Evolutionary conservation across 495 filamentous ascomycete species (phyloP), one percentile per base, ranked within the genome.

Genomic region (Annulohypoxylon nitens): DNA sequence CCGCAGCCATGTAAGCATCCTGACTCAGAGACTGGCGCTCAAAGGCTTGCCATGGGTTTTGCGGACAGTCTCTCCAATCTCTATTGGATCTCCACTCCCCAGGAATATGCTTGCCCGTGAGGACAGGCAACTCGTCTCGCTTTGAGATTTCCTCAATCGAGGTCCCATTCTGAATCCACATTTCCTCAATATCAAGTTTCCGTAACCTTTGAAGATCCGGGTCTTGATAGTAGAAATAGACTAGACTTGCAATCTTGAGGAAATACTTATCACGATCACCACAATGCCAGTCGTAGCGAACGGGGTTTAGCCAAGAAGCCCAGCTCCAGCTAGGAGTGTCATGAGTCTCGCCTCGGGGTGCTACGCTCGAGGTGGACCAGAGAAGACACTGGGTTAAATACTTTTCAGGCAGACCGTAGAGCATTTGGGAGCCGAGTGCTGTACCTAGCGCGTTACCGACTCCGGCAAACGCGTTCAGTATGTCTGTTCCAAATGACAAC

Each of bases 391-490:
- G 43, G 4, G 73, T 64, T 25, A 81, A 61, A 61, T 78, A 73
- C 55, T 64, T 75, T 54, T 66, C 70, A 5, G 79, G 78, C 8
- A 80, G 47, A 23, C 79, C 76, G 51, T 59, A 81, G 0, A 81
- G 16, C 23, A 76, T 72, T 1, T 16, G 53, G 2, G 67, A 65
- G 14, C 50, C 23, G 20, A 79, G 66, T 6, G 30, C 47, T 11
- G 41, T 33, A n/a, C 61, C 20, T 4, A 81, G 64, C 1, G 68
- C 43, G 18, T 74, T 78, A 1, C 61, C 62, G 8, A 82, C 69
- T 8, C 79, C 77, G 18, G 39, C 45, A 69, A 81, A 82, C 1
- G 78, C 81, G 2, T 74, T 74, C 5, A 82, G 70, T 20, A 79
- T 78, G 55, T 81, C 81, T 9, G 60, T 64, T n/a, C 51, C 45